These are phyloP conservation scores for Byssochlamys sp. DNA, from an alignment of 2,329 filamentous ascomycete genomes.

Conservation along the genomic window DNA sequence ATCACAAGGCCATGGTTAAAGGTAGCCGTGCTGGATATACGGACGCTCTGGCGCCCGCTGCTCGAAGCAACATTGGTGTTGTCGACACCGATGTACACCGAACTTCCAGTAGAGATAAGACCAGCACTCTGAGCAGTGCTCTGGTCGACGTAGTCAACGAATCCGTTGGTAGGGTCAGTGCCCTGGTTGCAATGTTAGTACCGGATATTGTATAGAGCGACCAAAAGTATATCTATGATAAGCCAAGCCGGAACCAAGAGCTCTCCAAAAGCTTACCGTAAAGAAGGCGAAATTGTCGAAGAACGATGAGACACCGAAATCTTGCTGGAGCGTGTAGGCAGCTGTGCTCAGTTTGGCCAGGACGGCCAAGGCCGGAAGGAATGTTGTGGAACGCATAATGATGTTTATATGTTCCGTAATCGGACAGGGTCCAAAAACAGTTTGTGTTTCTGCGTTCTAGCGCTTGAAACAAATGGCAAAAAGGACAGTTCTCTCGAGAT, in stretches of 20 bases:
- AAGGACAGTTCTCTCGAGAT: not conserved
- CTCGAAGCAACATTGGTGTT: slow-evolving; percentile 45
- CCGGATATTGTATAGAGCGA: not conserved
- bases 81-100: slow-evolving; percentile 63
- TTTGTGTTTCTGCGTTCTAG: not conserved
- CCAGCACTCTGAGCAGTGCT: slow-evolving; percentile 48
- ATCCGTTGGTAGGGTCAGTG: slow-evolving; percentile 63
- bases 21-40: slow-evolving; percentile 55
- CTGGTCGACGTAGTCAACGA: slow-evolving; percentile 58
- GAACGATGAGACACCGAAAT: slow-evolving; percentile 30
- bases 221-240: not conserved
- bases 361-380: slow-evolving; percentile 20
- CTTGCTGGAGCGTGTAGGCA: slow-evolving; percentile 37
- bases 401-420: not conserved
- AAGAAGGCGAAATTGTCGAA: slow-evolving; percentile 32
- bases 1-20: slow-evolving; percentile 62
- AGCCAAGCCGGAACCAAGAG: not conserved
- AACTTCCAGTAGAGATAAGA: slow-evolving; percentile 49
- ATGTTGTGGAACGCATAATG: slow-evolving; percentile 20
- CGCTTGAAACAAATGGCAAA: not conserved
- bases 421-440: not conserved
- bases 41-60: slow-evolving; percentile 59
- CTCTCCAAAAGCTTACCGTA: slow-evolving; percentile 25
- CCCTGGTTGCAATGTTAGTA: slow-evolving; percentile 16
- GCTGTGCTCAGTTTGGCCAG: slow-evolving; percentile 23